phyloP scores from a whole-genome alignment of 1,284 basidiomycete species.

The Tetrapyrgos nigripes region DNA sequence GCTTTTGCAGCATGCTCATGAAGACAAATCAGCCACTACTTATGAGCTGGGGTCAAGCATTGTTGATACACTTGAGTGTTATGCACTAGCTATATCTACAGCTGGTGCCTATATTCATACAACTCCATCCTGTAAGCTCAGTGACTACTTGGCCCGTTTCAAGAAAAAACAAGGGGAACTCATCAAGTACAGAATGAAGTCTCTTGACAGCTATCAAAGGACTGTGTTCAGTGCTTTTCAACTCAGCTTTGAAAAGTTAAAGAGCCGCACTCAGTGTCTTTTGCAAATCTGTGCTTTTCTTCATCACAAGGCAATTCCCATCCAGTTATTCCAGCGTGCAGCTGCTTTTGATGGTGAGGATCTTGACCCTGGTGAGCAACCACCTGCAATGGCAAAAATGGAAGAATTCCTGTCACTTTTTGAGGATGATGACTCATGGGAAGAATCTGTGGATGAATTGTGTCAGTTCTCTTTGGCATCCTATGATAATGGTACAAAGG shows the following conservation, averaged over 20 bases:
- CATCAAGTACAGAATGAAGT: background rate
- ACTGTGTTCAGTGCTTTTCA: constrained; percentile 1
- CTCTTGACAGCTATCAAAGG: background rate
- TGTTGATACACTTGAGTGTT: background rate
- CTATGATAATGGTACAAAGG: background rate
- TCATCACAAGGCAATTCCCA: background rate
- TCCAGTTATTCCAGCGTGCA: background rate
- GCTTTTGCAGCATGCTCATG: background rate
- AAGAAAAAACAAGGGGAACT: background rate
- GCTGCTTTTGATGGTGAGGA: background rate
- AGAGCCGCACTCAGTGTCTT: background rate
- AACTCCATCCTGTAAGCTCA: background rate
- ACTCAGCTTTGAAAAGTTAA: background rate
- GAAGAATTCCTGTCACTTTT: background rate
- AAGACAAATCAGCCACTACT: background rate
- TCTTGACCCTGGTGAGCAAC: background rate
- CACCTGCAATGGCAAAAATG: background rate
- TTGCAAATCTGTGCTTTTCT: background rate
- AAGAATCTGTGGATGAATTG: background rate
- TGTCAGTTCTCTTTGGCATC: background rate
- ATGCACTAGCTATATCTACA: background rate
- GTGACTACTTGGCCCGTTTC: background rate
- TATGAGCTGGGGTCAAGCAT: background rate
- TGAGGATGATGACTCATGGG: background rate
- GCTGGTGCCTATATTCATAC: background rate